These are phyloP conservation scores for Saturnispora dispora DNA, from an alignment of 805 yeast genomes.

Conservation along the genomic window DNA sequence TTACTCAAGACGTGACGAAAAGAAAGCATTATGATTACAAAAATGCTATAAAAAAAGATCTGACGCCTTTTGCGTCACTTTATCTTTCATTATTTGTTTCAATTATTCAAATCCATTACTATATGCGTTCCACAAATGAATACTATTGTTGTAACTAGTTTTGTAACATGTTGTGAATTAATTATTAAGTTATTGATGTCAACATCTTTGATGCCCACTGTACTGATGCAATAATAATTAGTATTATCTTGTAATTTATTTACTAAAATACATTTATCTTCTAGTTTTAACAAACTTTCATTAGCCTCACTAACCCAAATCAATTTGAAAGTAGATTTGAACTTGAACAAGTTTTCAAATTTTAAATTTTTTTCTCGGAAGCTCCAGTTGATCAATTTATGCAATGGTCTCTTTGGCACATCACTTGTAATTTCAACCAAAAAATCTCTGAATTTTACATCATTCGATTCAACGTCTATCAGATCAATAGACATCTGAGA, in stretches of 20 bases:
- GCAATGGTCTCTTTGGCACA: neutral
- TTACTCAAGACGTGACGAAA: constrained; percentile 39
- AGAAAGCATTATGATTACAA: constrained; percentile 1
- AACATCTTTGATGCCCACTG: constrained; percentile 4
- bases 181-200: constrained; percentile 4
- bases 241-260: constrained; percentile 5
- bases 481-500: constrained; percentile 1
- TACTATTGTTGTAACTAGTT: constrained; percentile 3
- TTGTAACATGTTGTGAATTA: constrained; percentile 1
- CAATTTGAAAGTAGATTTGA: neutral
- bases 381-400: constrained; percentile 1
- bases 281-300: neutral
- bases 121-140: constrained; percentile 5
- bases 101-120: constrained; percentile 2
- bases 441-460: constrained; percentile 1
- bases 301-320: neutral
- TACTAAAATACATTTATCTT: constrained; percentile 4
- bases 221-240: constrained; percentile 4
- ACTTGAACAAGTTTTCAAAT: neutral
- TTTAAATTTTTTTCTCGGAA: neutral
- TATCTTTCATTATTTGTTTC: neutral
- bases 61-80: neutral
- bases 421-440: neutral
- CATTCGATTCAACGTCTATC: neutral
- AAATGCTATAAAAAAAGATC: neutral